Percentiles rank a stretch among this genome's conserved stretches.
These are phyloP conservation scores for Juncus inflexus DNA, from an alignment of 176 grass and related monocot species.

Conservation along the genomic window DNA sequence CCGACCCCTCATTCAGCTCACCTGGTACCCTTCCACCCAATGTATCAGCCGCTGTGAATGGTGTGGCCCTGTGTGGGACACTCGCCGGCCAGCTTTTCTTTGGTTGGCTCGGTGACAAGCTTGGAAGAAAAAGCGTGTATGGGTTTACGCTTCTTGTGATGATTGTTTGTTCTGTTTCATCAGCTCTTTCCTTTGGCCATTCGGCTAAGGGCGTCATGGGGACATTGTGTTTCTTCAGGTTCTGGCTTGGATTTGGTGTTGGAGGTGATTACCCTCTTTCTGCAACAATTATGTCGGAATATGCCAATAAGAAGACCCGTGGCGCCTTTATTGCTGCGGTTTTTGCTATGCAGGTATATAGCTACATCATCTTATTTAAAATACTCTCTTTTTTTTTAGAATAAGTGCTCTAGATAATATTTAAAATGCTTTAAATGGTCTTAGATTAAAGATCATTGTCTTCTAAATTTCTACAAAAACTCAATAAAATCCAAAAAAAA, in stretches of 20 bases:
- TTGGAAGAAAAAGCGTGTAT: slow-evolving; percentile 67
- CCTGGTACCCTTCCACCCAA: slow-evolving; percentile 43
- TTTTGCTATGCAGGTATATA: slow-evolving; percentile 59
- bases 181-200: slow-evolving; percentile 48
- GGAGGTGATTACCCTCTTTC: slow-evolving; percentile 71
- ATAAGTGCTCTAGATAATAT: too few species aligned
- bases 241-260: slow-evolving; percentile 76
- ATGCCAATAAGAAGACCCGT: slow-evolving; percentile 62
- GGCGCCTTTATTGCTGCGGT: slow-evolving; percentile 73
- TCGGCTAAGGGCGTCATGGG: slow-evolving; percentile 32
- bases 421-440: too few species aligned
- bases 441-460: too few species aligned
- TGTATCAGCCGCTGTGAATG: slow-evolving; percentile 46
- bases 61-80: slow-evolving; percentile 71
- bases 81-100: slow-evolving; percentile 71
- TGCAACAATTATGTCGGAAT: slow-evolving; percentile 77
- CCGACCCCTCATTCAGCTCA: slow-evolving; percentile 6
- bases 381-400: too few species aligned
- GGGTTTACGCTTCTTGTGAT: slow-evolving; percentile 55
- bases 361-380: too few species aligned
- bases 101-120: slow-evolving; percentile 71
- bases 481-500: too few species aligned
- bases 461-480: too few species aligned
- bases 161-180: slow-evolving; percentile 58
- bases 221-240: slow-evolving; percentile 74